A percentile compares a stretch with the other conserved stretches of the same genome.
Conservation (phyloP, 805 yeast species). For the Hanseniaspora pseudoguilliermondii region DNA sequence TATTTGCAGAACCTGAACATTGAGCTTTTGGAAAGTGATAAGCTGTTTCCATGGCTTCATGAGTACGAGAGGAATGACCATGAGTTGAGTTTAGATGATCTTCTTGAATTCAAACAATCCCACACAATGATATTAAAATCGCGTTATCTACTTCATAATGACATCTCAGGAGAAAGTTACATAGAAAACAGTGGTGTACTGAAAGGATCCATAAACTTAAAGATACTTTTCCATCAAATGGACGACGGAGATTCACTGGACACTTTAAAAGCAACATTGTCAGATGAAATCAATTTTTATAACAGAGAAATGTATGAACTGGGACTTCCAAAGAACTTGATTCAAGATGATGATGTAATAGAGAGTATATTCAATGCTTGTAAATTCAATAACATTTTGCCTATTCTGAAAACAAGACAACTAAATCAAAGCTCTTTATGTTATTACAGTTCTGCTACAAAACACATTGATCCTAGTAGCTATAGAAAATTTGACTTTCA, state of each 20-base stretch:
- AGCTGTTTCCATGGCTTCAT: constrained; percentile 85
- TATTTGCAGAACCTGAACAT: neutral
- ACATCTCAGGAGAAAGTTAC: neutral
- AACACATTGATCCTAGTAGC: constrained; percentile 43
- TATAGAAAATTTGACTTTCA: constrained; percentile 79
- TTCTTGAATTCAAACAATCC: neutral
- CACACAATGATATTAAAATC: constrained; percentile 6
- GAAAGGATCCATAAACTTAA: constrained; percentile 4
- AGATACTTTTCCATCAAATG: neutral
- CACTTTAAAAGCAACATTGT: neutral
- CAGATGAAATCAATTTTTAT: neutral
- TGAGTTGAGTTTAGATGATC: neutral
- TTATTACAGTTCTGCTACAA: neutral
- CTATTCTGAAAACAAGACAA: neutral
- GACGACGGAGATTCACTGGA: neutral
- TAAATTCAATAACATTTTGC: neutral
- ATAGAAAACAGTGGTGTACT: constrained; percentile 12
- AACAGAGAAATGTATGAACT: neutral
- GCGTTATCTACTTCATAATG: neutral
- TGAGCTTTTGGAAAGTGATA: constrained; percentile 48
- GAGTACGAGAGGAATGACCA: constrained; percentile 22
- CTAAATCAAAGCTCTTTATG: too few relatives aligned
- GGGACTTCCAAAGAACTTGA: neutral
- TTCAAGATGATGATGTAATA: neutral
- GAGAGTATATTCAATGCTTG: neutral